Percentiles rank a stretch among this genome's conserved stretches.
phyloP scores from a whole-genome alignment of 1,284 basidiomycete species.

The Agroathelia rolfsii region DNA sequence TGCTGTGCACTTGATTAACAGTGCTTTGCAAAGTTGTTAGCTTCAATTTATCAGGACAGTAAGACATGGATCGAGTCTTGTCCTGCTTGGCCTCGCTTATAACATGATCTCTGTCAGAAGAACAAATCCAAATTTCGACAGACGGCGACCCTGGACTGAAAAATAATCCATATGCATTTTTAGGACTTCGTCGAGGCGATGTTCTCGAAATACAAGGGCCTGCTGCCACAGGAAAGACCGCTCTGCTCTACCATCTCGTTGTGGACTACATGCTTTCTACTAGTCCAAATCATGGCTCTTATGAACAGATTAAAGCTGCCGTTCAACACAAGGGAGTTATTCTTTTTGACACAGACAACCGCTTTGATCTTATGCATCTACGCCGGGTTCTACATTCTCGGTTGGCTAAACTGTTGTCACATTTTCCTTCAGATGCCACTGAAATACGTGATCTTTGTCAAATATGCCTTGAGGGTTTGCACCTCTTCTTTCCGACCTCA shows the following conservation, averaged over 20 bases:
- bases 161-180: no score
- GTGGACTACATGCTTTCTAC: constrained; percentile 45
- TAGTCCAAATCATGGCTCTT: constrained; percentile 49
- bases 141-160: no score
- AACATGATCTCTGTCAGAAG: no score
- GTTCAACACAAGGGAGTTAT: constrained; percentile 40
- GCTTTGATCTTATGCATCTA: constrained; percentile 49
- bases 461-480: constrained; percentile 41
- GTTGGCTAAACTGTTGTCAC: constrained; percentile 19
- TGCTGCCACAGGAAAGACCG: constrained; percentile 64
- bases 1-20: no score
- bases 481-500: constrained; percentile 58
- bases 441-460: constrained; percentile 23
- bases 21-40: no score
- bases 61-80: constrained; percentile 7
- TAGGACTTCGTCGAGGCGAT: no score
- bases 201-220: constrained; percentile 70
- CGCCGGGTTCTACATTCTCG: constrained; percentile 36
- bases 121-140: no score
- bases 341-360: constrained; percentile 58
- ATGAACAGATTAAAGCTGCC: constrained; percentile 15
- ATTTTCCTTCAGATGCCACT: constrained; percentile 8
- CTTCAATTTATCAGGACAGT: constrained; percentile 23
- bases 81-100: constrained; percentile 1
- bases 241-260: constrained; percentile 56